Base-by-base conservation (phyloP, 345 rosid genomes). In the Adansonia digitata region DNA sequence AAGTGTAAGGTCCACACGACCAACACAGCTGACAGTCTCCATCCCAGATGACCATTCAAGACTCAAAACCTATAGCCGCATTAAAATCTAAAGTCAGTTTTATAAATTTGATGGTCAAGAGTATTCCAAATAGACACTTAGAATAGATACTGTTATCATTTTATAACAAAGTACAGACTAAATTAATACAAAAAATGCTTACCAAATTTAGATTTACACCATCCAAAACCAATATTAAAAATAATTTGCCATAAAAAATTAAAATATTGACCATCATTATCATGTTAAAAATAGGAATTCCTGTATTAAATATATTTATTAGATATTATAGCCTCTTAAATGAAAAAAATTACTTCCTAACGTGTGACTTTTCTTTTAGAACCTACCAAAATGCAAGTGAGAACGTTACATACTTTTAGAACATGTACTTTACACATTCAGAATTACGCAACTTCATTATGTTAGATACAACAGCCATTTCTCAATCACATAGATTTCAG, bases 21-120 rank as follows among this genome's bases (percentile, higher is more conserved):
- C 85, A 55, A 74, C 70, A 74, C 91, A 87, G 75, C 70, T 87
- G 78, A 90, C 46, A 55, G 79, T 78, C 76, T 84, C 88, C 83
- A 48, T 71, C 59, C 82, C 81, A 53, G 88, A 81, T 59, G 94
- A 88, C 94, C 94, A 90, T 86, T 88, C 90, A 76, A 90, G 88
- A 64, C 82, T 84, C 78, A 90, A 76, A 46, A 88, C 84, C 94
- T 90, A 87, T 31, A 76, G 34, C 34, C 67, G 35, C 53, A 72
- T 74, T 18, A 64, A 43, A 34, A 48, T 26, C 71, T 35, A 72
- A 75, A n/a, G n/a, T n/a, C n/a, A 76, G 52, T 53, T 31, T 74
- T 26, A 37, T 9, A 37, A 24, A 18, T 2, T 71, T n/a, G 37
- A 70, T 35, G 43, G n/a, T 17, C 24, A 40, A 81, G 61, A 57